These are phyloP conservation scores for Cladosporium sp. DNA, from an alignment of 2,329 filamentous ascomycete species.

Conservation along the genomic window DNA sequence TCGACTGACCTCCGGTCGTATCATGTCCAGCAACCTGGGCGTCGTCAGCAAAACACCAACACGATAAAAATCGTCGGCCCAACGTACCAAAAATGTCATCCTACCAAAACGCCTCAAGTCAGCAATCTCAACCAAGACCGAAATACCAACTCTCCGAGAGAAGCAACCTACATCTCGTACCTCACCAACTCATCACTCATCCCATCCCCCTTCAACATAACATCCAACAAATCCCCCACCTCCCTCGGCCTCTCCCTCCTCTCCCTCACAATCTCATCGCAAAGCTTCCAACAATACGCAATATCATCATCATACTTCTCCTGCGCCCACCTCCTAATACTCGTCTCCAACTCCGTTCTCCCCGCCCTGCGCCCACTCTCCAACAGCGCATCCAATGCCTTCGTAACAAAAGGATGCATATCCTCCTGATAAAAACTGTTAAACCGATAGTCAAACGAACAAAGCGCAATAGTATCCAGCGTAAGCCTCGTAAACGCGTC, in stretches of 20 bases:
- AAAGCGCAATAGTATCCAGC: slow-evolving; percentile 69
- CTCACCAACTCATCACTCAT: slow-evolving; percentile 62
- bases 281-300: slow-evolving; percentile 19
- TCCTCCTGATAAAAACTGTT: slow-evolving; percentile 70
- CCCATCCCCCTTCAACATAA: slow-evolving; percentile 57
- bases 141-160: too few species aligned
- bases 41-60: not conserved
- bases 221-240: slow-evolving; percentile 58
- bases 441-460: slow-evolving; percentile 70
- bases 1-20: slow-evolving; percentile 15
- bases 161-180: slow-evolving; percentile 56
- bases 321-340: slow-evolving; percentile 4
- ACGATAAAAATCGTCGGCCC: not conserved
- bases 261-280: slow-evolving; percentile 20
- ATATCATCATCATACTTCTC: slow-evolving; percentile 16
- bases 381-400: not conserved
- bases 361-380: not conserved
- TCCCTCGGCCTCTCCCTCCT: slow-evolving; percentile 21
- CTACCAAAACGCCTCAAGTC: not conserved
- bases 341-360: slow-evolving; percentile 2
- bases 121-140: not conserved
- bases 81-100: slow-evolving; percentile 61
- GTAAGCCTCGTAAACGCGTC: slow-evolving; percentile 70
- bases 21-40: slow-evolving; percentile 33
- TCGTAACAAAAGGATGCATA: slow-evolving; percentile 65